phyloP scores from a whole-genome alignment of 1,284 basidiomycete species.

The Tetrapyrgos nigripes region DNA sequence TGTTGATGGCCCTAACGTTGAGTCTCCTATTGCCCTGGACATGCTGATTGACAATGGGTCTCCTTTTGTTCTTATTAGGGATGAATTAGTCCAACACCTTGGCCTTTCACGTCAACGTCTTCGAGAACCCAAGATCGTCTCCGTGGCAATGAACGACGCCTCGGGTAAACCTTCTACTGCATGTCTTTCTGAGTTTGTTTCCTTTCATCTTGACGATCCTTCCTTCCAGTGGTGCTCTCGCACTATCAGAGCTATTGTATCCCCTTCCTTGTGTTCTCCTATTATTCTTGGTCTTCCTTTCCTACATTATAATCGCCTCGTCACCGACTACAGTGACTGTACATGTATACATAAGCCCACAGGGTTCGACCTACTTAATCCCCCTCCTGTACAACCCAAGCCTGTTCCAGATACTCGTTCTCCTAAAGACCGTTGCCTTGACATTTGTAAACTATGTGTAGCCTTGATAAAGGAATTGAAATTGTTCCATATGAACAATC shows the following conservation, averaged over 20 bases:
- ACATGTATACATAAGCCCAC: slow-evolving; percentile 14
- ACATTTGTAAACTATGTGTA: not conserved
- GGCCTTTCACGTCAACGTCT: slow-evolving; percentile 16
- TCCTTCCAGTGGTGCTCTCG: slow-evolving; percentile 10
- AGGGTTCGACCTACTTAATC: slow-evolving; percentile 15
- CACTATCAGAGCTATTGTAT: slow-evolving; percentile 18
- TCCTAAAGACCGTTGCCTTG: no score
- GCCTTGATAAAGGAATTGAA: not conserved
- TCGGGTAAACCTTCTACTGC: not conserved
- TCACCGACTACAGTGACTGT: slow-evolving; percentile 14
- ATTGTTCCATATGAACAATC: not conserved
- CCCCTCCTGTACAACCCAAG: not conserved
- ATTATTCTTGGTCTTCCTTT: slow-evolving; percentile 24
- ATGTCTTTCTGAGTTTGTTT: slow-evolving; percentile 9
- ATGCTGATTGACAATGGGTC: slow-evolving; percentile 27
- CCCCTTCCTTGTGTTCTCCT: slow-evolving; percentile 19
- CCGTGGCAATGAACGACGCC: slow-evolving; percentile 17
- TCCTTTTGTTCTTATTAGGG: slow-evolving; percentile 17
- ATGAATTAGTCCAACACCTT: slow-evolving; percentile 17
- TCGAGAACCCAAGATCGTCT: slow-evolving; percentile 21
- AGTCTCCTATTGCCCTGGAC: not conserved
- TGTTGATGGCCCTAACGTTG: not conserved
- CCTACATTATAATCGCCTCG: slow-evolving; percentile 16
- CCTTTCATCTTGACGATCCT: slow-evolving; percentile 17
- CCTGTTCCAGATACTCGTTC: not conserved